Conservation (phyloP, 495 filamentous ascomycete genomes). For the Annulohypoxylon moriforme region DNA sequence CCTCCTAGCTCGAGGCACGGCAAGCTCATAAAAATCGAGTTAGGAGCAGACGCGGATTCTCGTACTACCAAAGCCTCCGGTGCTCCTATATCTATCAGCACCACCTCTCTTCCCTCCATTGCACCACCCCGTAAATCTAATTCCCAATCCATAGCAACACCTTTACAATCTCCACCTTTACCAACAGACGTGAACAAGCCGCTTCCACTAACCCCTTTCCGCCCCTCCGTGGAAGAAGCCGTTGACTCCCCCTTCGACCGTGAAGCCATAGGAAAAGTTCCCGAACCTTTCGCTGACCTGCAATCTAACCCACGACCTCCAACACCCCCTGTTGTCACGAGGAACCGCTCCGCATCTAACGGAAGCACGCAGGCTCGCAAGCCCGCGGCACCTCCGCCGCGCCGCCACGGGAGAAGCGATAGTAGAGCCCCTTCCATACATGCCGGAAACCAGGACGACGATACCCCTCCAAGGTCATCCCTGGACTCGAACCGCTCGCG, state of each 20-base stretch:
- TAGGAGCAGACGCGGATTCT: constrained; percentile 43
- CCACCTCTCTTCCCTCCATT: constrained; percentile 38
- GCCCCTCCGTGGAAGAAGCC: constrained; percentile 55
- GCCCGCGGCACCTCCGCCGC: constrained; percentile 61
- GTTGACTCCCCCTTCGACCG: constrained; percentile 57
- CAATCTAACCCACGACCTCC: constrained; percentile 45
- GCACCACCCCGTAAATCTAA: constrained; percentile 42
- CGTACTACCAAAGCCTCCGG: constrained; percentile 30
- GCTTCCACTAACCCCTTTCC: constrained; percentile 55
- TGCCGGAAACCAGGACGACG: constrained; percentile 47
- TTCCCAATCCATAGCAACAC: constrained; percentile 17
- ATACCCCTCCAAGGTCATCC: constrained; percentile 53
- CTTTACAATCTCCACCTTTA: constrained; percentile 17
- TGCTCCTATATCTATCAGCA: constrained; percentile 40
- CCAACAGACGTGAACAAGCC: constrained; percentile 63
- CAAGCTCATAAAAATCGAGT: constrained; percentile 67
- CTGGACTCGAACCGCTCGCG: constrained; percentile 57
- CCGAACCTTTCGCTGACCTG: constrained; percentile 49
- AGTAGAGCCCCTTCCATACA: constrained; percentile 47
- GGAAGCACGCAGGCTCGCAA: constrained; percentile 49
- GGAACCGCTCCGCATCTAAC: constrained; percentile 48
- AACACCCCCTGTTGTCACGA: constrained; percentile 48
- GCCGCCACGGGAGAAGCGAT: constrained; percentile 57
- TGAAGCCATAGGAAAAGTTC: constrained; percentile 59
- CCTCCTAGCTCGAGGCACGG: constrained; percentile 75